A percentile compares a stretch with the other conserved stretches of the same genome.
Evolutionary conservation across 176 grass and related monocot species (phyloP).

Genomic region (Saccharum spontaneum): DNA sequence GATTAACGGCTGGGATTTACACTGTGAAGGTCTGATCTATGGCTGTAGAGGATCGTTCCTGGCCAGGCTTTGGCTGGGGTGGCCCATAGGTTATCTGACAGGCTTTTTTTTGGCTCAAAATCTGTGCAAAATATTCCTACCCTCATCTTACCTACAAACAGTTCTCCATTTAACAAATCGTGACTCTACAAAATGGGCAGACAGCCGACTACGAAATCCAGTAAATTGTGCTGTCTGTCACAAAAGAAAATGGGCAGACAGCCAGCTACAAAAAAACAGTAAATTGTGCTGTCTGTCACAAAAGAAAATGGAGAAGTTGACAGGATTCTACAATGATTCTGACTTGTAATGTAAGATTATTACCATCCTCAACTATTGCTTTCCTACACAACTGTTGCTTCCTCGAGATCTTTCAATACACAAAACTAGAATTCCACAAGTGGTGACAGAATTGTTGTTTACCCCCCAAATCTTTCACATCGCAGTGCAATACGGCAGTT

Average conservation of each 20-base stretch:
- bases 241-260: too few species aligned
- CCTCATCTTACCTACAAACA: too few species aligned
- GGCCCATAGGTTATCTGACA: conserved; percentile 17
- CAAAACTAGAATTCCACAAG: neutral
- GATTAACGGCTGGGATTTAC: neutral
- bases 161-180: neutral
- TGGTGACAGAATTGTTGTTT: neutral
- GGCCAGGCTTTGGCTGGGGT: neutral
- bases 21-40: rapidly evolving
- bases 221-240: too few species aligned
- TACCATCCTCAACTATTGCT: neutral
- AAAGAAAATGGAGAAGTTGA: neutral
- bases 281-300: neutral
- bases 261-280: too few species aligned
- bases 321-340: neutral
- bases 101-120: neutral
- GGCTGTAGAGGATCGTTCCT: conserved; percentile 19
- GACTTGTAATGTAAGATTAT: neutral
- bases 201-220: too few species aligned
- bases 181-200: neutral
- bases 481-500: neutral
- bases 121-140: too few species aligned
- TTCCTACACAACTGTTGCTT: neutral
- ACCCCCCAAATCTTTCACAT: conserved; percentile 11
- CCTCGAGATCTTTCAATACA: neutral